Base-by-base conservation (phyloP, 805 yeast species). In the Candida cerambycidarum region DNA sequence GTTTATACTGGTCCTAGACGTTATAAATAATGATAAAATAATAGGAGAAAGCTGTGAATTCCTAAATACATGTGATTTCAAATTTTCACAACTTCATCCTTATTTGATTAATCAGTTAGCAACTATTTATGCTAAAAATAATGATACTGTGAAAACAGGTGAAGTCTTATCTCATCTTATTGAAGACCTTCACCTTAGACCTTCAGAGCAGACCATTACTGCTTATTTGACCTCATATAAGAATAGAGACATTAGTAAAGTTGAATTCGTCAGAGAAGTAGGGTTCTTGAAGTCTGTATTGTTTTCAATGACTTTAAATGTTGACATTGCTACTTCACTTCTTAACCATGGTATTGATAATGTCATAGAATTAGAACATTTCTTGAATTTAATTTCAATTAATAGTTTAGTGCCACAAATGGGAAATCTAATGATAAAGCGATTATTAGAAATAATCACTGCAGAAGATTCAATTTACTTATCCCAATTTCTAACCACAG, bases 401-500 rank as follows among this genome's bases (percentile, higher is more conserved):
- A 28, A 39, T 8, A 44, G 45, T 12, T 38, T 44, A 3, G 23
- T 46, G 17, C 30, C 29, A 3, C 47, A 55, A 17, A 40, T 48
- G 31, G 58, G 56, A 16, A 19, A 34, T 3, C 51, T 47, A 5
- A 40, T 67, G n/a, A 38, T 62, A 5, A 33, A 42, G 5, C 56
- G 48, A 37, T 48, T 65, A 18, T 18, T 41, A 17, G 39, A 42
- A n/a, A 13, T 40, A 17, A 13, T 3, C 21, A 5, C 19, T 25
- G 11, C 12, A 13, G 18, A 31, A 6, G 17, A 4, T 39, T 55
- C 45, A 3, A 51, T 63, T 9, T 55, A 57, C 41, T 38, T 48
- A 5, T 34, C 57, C 3, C 66, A 62, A 45, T 48, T 64, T 33
- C 24, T 55, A 12, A 46, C 53, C 18, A 43, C 45, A 29, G 16